A percentile compares a stretch with the other conserved stretches of the same genome.
phyloP scores from a whole-genome alignment of 345 rosid genomes.

The Salix dunnii region DNA sequence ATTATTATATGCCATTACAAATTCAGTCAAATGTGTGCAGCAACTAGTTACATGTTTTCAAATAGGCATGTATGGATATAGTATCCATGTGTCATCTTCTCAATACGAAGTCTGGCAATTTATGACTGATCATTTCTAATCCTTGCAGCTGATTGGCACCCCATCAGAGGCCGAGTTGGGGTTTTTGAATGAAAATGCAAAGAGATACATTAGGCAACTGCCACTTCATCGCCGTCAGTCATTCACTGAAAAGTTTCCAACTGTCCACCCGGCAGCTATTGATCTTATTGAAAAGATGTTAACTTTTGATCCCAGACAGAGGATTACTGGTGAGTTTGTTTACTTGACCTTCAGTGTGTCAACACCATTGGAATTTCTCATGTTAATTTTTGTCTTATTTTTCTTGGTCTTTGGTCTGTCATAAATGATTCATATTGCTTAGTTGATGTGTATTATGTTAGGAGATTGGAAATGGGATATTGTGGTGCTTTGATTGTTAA shows the following conservation, averaged over 20 bases:
- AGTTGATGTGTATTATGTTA: not conserved
- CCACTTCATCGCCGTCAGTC: conserved; percentile 58
- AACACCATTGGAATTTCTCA: not conserved
- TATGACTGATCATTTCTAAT: conserved; percentile 9
- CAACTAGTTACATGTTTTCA: not conserved
- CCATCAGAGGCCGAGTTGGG: conserved; percentile 80
- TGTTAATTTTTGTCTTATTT: not conserved
- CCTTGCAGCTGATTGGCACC: conserved; percentile 74
- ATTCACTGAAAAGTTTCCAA: conserved; percentile 67
- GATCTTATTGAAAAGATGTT: conserved; percentile 90
- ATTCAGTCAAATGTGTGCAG: not conserved
- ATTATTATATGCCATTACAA: not conserved
- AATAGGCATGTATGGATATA: not conserved
- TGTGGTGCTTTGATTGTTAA: not conserved
- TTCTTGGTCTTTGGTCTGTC: not conserved
- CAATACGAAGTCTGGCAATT: conserved; percentile 2
- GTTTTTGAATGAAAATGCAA: conserved; percentile 70
- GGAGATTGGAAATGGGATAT: not conserved
- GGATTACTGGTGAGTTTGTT: conserved; percentile 65
- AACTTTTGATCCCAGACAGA: conserved; percentile 71
- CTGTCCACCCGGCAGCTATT: conserved; percentile 60
- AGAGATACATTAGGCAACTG: conserved; percentile 66
- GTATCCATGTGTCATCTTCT: not conserved
- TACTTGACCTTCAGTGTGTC: not conserved
- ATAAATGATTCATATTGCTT: not conserved